Conservation (phyloP, 805 yeast genomes). For the Candida nitratophila region DNA sequence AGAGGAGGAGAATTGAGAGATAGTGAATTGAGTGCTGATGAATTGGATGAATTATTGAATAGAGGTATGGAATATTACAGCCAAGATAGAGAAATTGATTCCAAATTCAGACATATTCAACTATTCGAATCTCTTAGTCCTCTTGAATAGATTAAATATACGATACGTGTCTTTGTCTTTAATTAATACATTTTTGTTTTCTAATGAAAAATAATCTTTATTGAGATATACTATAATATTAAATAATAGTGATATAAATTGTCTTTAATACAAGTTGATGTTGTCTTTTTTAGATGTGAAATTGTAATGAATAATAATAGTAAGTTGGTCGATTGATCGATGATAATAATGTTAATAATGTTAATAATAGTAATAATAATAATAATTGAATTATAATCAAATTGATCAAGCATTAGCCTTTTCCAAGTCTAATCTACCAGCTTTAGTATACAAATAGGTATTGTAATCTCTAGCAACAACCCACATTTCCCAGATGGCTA, state of each 20-base stretch:
- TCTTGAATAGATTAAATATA: constrained; percentile 12
- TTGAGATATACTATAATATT: not conserved
- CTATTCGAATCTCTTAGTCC: constrained; percentile 30
- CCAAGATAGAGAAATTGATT: constrained; percentile 1
- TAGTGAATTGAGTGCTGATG: constrained; percentile 30
- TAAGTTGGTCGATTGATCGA: not conserved
- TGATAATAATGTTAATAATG: too few relatives aligned
- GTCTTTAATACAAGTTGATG: not conserved
- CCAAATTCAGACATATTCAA: constrained; percentile 18
- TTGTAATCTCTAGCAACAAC: constrained; percentile 82
- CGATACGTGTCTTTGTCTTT: too few relatives aligned
- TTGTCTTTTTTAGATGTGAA: not conserved
- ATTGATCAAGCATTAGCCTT: constrained; percentile 36
- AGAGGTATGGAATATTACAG: constrained; percentile 38
- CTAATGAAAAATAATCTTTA: not conserved
- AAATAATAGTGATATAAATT: not conserved
- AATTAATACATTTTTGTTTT: too few relatives aligned
- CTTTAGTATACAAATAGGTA: constrained; percentile 93
- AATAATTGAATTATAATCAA: not conserved
- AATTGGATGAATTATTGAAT: constrained; percentile 43
- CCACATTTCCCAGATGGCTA: constrained; percentile 83
- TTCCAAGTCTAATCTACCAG: constrained; percentile 91
- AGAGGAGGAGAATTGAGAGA: constrained; percentile 11
- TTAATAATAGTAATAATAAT: too few relatives aligned
- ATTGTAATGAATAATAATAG: too few relatives aligned